Evolutionary conservation across 225 moss, liverwort and hornwort species (phyloP), one percentile per base, ranked within the genome.

Genomic region (Climacium dendroides): DNA sequence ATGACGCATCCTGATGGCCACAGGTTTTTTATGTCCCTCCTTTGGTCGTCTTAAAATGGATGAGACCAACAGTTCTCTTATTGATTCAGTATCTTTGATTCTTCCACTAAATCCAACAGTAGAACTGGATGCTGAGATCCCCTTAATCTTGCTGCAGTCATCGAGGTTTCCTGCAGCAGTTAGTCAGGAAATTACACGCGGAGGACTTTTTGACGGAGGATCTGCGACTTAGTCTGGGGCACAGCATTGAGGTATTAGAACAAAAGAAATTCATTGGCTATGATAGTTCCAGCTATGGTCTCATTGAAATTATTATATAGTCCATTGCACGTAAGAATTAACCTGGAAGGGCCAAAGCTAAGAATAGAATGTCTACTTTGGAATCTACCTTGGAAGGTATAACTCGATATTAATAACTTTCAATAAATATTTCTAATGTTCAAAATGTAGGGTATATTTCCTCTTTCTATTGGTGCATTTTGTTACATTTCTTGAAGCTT

Each of bases 1-100:
- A 83, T 99, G 66, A 99, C 97, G 47, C 99, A 99, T 92, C 93
- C 96, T 83, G 97, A 99, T 93, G 97, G 96, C 65, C 85, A 92
- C 85, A 97, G 97, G 99, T 97, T 67, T 79, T 79, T 79, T 50
- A 45, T 82, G 19, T 65, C 23, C 35, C 57, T 62, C 48, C 48
- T 48, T 57, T 26, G 13, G 14, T 60, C 53, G 4, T 37, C 66
- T 67, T 81, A 48, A 17, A 64, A 80, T 60, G 67, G 39, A 54
- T 82, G 67, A 69, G 29, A 50, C n/a, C 28, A 78, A 22, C 39
- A 67, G 58, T 52, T 48, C 58, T 53, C 39, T 45, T 26, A 32
- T 89, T 55, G 74, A 41, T 85, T 85, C 78, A 25, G 39, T 75
- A 10, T 78, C 60, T 84, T 47, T 24, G 22, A 4, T 43, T 83